Conservation (phyloP, 352 stramenopile species). For the Globisporangium heterothallicum region DNA sequence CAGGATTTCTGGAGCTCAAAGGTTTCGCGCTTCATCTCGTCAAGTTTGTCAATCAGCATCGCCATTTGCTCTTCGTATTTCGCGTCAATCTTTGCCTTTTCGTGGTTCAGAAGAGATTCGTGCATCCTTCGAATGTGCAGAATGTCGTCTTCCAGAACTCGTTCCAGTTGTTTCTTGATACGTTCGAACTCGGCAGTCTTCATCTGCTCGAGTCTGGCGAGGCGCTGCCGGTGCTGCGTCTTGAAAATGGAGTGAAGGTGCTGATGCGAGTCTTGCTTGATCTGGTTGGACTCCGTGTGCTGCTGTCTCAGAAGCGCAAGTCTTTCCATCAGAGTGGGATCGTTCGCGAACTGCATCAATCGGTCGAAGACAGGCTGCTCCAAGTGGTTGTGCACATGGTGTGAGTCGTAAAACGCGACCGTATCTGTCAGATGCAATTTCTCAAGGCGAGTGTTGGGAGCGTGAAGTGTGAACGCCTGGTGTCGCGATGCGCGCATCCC, state of each 20-base stretch:
- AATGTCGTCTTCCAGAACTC: slow-evolving; percentile 52
- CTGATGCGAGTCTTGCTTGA: slow-evolving; percentile 40
- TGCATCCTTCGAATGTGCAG: slow-evolving; percentile 63
- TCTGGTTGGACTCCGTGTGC: slow-evolving; percentile 38
- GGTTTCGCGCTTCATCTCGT: slow-evolving; percentile 38
- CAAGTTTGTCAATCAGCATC: slow-evolving; percentile 28
- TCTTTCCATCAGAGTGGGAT: slow-evolving; percentile 52
- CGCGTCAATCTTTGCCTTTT: slow-evolving; percentile 55
- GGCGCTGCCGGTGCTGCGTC: slow-evolving; percentile 28
- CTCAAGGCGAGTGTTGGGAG: slow-evolving; percentile 29
- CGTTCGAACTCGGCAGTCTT: slow-evolving; percentile 30
- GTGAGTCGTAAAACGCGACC: slow-evolving; percentile 51
- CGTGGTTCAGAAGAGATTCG: slow-evolving; percentile 38
- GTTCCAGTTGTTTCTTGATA: slow-evolving; percentile 43
- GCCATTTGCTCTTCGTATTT: slow-evolving; percentile 51
- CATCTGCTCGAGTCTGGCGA: slow-evolving; percentile 33
- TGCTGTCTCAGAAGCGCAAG: slow-evolving; percentile 44
- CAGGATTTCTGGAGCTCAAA: slow-evolving; percentile 43
- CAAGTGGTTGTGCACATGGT: slow-evolving; percentile 59
- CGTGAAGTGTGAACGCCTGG: slow-evolving; percentile 50
- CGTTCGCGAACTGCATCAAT: slow-evolving; percentile 58
- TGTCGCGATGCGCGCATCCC: slow-evolving; percentile 25
- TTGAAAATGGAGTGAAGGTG: slow-evolving; percentile 49
- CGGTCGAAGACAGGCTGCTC: slow-evolving; percentile 66
- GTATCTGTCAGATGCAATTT: slow-evolving; percentile 55